A percentile compares a stretch with the other conserved stretches of the same genome.
Evolutionary conservation across 192 early-diverging fungal genomes (phyloP).

Genomic region (Spizellomyces punctatus): DNA sequence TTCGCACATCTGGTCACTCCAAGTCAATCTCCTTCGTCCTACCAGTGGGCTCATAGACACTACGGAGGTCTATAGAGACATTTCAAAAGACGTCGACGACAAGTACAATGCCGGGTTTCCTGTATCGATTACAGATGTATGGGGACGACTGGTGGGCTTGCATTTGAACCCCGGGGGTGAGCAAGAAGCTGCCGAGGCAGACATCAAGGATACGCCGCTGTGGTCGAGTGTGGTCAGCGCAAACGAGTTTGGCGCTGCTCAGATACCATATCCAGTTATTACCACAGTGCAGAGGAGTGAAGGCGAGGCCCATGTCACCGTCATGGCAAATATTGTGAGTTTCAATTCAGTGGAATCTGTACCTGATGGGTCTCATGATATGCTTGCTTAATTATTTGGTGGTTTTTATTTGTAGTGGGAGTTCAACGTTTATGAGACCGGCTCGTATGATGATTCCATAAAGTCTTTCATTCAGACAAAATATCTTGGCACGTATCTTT

Average conservation of each 20-base stretch:
- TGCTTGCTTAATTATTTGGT: too few species aligned
- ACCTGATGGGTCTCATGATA: not conserved
- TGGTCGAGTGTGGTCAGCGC: not conserved
- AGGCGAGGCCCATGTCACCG: conserved; percentile 18
- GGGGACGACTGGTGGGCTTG: conserved; percentile 18
- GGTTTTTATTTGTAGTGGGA: conserved; percentile 25
- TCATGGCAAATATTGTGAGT: conserved; percentile 19
- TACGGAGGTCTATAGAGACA: not conserved
- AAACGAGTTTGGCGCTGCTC: not conserved
- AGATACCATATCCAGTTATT: conserved; percentile 8
- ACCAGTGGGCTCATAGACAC: conserved; percentile 5
- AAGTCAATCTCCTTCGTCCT: conserved; percentile 8
- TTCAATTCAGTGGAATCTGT: not conserved
- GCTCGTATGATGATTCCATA: conserved; percentile 10
- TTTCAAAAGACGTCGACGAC: conserved; percentile 9
- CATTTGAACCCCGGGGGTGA: conserved; percentile 2
- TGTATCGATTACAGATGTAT: conserved; percentile 28
- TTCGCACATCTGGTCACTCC: conserved; percentile 8
- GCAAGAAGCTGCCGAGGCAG: not conserved
- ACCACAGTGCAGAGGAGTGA: conserved; percentile 10
- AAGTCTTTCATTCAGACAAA: conserved; percentile 23
- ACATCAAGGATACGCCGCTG: conserved; percentile 9
- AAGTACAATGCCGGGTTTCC: conserved; percentile 24
- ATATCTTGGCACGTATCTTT: conserved; percentile 26
- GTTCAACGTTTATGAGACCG: conserved; percentile 25